These are phyloP conservation scores for Verbena officinalis DNA, from an alignment of 257 asterid species.

Conservation along the genomic window DNA sequence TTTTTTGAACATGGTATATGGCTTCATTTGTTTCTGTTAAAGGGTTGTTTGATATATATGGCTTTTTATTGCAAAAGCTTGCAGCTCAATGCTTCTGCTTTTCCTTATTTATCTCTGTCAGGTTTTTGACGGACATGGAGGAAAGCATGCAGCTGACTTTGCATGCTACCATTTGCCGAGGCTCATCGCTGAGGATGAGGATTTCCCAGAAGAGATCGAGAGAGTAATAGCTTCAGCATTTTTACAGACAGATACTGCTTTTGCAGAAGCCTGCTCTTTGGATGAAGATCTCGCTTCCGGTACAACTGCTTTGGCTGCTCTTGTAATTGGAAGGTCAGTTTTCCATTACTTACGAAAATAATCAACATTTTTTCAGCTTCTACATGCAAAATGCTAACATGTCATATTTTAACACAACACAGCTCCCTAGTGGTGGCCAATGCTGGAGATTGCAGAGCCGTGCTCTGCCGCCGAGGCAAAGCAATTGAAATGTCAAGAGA, in stretches of 20 bases:
- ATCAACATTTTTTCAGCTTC: neutral
- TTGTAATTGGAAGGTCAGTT: conserved; percentile 80
- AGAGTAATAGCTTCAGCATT: conserved; percentile 79
- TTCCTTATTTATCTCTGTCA: conserved; percentile 38
- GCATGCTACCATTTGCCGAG: conserved; percentile 84
- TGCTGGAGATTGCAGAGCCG: conserved; percentile 98
- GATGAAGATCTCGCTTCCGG: conserved; percentile 95
- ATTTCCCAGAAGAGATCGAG: conserved; percentile 75
- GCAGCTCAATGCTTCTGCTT: too few species aligned
- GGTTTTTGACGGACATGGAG: conserved; percentile 99
- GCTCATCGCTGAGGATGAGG: conserved; percentile 68
- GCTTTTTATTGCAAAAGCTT: too few species aligned
- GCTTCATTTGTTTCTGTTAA: neutral
- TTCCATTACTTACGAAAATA: neutral
- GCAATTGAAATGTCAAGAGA: conserved; percentile 98
- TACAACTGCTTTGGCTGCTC: conserved; percentile 94
- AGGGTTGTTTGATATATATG: neutral
- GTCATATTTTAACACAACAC: conserved; percentile 22
- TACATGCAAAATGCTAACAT: neutral
- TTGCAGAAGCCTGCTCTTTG: conserved; percentile 83
- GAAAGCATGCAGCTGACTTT: conserved; percentile 97
- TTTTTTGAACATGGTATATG: too few species aligned
- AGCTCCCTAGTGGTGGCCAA: conserved; percentile 95
- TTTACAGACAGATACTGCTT: conserved; percentile 82
- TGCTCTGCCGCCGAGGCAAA: conserved; percentile 88